Base-by-base conservation (phyloP, 768 basidiomycete species). In the Xanthoconium stramineum region DNA sequence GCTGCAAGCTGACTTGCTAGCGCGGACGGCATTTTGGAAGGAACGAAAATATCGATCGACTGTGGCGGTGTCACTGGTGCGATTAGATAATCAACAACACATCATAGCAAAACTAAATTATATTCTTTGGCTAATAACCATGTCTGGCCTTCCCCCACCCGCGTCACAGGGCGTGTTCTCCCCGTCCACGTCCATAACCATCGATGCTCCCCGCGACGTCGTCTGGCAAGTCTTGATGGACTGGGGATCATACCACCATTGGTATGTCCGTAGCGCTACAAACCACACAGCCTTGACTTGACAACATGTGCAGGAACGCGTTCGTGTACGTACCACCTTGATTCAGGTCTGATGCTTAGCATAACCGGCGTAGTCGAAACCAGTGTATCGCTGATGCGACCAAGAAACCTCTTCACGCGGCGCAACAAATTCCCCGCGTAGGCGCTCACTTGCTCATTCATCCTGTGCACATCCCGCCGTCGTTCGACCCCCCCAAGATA, bases 1-100 rank as follows among this genome's bases (percentile, higher is more conserved):
- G 86, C 80, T 15, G 88, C 85, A 14, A 98, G 80, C 70, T 98
- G 94, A 10, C 76, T 74, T 17, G 93, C 90, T 57, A 98, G 85
- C 63, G 85, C 85, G 32, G 91, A 88, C 35, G 76, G 70, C 86
- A 84, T 55, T 9, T 15, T 44, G 30, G n/a, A 7, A 28, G 5
- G 5, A 15, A 44, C 11, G n/a, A 45, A 55, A 42, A 55, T n/a
- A 36, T 20, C 14, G 46, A 54, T 48, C 12, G 11, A 17, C 32
- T 33, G 47, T 45, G 51, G 51, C 51, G 44, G 51, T 52, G 49
- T 32, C 15, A 11, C 2, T 11, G 28, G n/a, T 20, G 3, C 44
- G 33, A 39, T 54, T 42, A 54, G n/a, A 19, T 54, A 54, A 54
- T 35, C 12, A 28, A 6, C 32, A 28, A 11, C 20, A 40, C 11